These are phyloP conservation scores for Helianthus tuberosus DNA, from an alignment of 129 eudicot genomes.

Conservation along the genomic window DNA sequence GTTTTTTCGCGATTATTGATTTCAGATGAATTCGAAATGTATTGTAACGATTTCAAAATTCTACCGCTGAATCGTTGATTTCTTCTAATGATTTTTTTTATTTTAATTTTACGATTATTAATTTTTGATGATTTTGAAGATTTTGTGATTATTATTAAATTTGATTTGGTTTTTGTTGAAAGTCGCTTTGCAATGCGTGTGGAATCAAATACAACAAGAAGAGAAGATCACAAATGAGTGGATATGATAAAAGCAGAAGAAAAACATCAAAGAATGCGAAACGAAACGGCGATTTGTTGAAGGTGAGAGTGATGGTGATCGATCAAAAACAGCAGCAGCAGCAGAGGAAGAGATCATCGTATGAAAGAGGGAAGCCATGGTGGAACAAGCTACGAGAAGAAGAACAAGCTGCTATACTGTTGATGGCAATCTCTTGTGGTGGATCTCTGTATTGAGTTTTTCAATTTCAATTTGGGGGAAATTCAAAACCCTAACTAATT, in stretches of 20 bases:
- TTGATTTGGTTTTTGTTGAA: constrained; percentile 4
- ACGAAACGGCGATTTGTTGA: constrained; percentile 34
- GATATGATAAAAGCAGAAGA: constrained; percentile 41
- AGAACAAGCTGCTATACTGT: constrained; percentile 68
- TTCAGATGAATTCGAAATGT: no score
- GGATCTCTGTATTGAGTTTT: constrained; percentile 40
- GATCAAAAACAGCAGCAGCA: constrained; percentile 16
- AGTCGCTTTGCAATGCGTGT: constrained; percentile 81
- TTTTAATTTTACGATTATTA: background rate
- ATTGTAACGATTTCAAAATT: background rate
- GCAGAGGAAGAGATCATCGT: constrained; percentile 31
- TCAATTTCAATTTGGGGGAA: constrained; percentile 21
- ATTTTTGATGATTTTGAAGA: background rate
- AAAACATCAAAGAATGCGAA: constrained; percentile 7
- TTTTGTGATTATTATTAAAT: background rate
- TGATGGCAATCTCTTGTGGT: constrained; percentile 80
- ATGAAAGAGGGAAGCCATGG: constrained; percentile 43
- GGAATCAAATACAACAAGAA: constrained; percentile 75
- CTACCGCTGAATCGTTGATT: no score
- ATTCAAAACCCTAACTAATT: constrained; percentile 35
- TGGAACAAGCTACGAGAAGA: constrained; percentile 58
- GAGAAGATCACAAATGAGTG: constrained; percentile 51
- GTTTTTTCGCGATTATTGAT: no score
- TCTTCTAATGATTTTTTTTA: no score
- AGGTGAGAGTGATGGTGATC: constrained; percentile 49